Evolutionary conservation across 2,329 filamentous ascomycete species (phyloP).

Genomic region (Chrysoporthe cubensis): DNA sequence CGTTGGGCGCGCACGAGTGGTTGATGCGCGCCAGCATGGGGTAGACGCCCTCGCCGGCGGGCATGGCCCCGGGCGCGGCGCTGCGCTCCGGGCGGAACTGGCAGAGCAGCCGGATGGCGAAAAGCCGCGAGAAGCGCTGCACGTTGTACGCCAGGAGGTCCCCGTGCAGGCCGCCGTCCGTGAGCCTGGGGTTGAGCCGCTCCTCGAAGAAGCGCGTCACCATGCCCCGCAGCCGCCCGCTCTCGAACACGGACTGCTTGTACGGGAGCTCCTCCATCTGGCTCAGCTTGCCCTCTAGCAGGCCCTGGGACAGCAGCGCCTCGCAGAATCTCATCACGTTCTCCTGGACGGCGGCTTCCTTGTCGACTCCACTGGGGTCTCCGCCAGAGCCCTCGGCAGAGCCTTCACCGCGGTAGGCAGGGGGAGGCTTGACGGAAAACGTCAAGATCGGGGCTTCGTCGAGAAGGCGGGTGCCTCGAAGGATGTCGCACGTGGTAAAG

Average conservation of each 20-base stretch:
- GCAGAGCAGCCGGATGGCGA: constrained; percentile 9
- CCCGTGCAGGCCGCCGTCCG: background rate
- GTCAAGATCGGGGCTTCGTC: constrained; percentile 22
- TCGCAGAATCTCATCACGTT: background rate
- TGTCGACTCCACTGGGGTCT: background rate
- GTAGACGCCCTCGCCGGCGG: constrained; percentile 12
- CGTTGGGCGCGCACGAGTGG: constrained; percentile 32
- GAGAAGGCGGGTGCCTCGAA: constrained; percentile 22
- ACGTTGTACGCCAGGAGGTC: background rate
- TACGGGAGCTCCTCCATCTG: constrained; percentile 1
- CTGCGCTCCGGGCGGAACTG: background rate
- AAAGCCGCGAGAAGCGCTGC: constrained; percentile 7
- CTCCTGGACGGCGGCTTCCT: background rate
- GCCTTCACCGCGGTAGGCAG: background rate
- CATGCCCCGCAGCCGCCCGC: background rate
- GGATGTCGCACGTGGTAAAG: constrained; percentile 18
- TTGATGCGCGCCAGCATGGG: constrained; percentile 26
- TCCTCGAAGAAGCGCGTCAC: background rate
- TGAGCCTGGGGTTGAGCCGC: background rate
- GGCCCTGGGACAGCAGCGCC: background rate
- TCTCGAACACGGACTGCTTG: background rate
- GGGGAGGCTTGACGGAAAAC: background rate
- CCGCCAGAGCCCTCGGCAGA: background rate
- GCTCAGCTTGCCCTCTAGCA: background rate
- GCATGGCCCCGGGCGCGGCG: too few species aligned